Evolutionary conservation across 1,139 yeast species (phyloP).

Genomic region (Yamadazyma spencermartinsiae): DNA sequence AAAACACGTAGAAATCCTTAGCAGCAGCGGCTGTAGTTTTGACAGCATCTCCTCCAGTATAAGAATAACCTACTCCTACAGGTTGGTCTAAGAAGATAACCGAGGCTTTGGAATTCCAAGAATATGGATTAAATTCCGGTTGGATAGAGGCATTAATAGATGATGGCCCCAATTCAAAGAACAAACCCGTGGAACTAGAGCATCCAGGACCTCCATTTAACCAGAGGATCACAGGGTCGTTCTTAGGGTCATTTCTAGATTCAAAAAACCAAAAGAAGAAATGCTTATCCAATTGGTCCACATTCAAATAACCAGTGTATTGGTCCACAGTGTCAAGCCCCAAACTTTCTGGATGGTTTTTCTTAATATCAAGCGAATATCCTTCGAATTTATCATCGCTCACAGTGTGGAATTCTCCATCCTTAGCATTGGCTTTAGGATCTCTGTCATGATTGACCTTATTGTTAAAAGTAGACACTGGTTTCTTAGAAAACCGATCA

Average conservation of each 20-base stretch:
- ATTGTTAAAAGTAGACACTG: constrained; percentile 13
- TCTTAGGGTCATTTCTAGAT: constrained; percentile 83
- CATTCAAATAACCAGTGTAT: constrained; percentile 66
- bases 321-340: constrained; percentile 61
- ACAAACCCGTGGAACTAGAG: constrained; percentile 85
- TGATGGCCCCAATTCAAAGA: constrained; percentile 89
- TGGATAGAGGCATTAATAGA: constrained; percentile 64
- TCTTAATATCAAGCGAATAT: constrained; percentile 42
- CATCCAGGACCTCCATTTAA: constrained; percentile 93
- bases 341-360: constrained; percentile 41
- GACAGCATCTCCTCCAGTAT: constrained; percentile 56
- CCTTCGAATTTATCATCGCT: constrained; percentile 28
- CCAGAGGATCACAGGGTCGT: constrained; percentile 86
- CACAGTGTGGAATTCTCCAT: constrained; percentile 22
- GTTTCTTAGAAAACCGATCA: constrained; percentile 18
- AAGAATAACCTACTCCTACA: constrained; percentile 84
- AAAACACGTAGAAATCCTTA: constrained; percentile 73
- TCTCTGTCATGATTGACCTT: neutral
- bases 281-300: constrained; percentile 59
- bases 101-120: constrained; percentile 90
- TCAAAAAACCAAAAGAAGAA: constrained; percentile 89
- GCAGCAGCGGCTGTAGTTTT: constrained; percentile 71
- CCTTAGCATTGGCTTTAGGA: neutral
- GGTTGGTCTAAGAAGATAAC: constrained; percentile 95
- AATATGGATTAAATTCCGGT: constrained; percentile 73